Base-by-base conservation (phyloP, 306 rosid species). In the Acacia melanoxylon region DNA sequence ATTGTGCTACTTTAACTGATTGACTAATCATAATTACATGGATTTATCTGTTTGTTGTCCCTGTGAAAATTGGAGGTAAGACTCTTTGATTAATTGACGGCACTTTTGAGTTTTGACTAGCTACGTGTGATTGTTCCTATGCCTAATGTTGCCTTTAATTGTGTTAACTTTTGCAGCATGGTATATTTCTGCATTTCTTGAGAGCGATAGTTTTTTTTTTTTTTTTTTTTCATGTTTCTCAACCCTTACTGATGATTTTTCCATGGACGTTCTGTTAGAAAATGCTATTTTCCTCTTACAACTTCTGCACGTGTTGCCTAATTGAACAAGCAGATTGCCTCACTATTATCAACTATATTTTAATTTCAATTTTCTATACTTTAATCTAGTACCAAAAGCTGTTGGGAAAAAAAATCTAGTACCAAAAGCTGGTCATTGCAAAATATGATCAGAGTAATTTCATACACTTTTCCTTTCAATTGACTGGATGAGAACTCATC, bases 71-170 rank as follows among this genome's bases (percentile, higher is more conserved):
- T 42, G 67, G 13, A 33, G 48, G 66, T 35, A 46, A 25, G 48
- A 65, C 25, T 35, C 13, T 44, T 46, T 48, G 68, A 74, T 59
- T 82, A 54, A 74, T 74, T 74, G 62, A 51, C 33, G 65, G 77
- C 16, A 29, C 29, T 25, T 68, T 41, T 68, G 51, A 10, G 51
- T 40, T 68, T 42, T 82, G 66, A 33, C 19, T 37, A 24, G 8
- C 44, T 22, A 49, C 62, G 42, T 75, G 58, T 14, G 45, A 29
- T 74, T 74, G 5, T 27, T 52, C 48, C n/a, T 51, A 6, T 52
- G 78, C 66, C 16, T 49, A 29, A 0, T 24, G 35, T 29, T 49
- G n/a, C 44, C 59, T 72, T 17, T 46, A 46, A 45, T 8, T 27
- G 24, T 44, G 25, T 22, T 20, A 72, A 45, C 20, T 27, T 58